Conservation (phyloP, 805 yeast species). For the Zygoascus biomembranicola region DNA sequence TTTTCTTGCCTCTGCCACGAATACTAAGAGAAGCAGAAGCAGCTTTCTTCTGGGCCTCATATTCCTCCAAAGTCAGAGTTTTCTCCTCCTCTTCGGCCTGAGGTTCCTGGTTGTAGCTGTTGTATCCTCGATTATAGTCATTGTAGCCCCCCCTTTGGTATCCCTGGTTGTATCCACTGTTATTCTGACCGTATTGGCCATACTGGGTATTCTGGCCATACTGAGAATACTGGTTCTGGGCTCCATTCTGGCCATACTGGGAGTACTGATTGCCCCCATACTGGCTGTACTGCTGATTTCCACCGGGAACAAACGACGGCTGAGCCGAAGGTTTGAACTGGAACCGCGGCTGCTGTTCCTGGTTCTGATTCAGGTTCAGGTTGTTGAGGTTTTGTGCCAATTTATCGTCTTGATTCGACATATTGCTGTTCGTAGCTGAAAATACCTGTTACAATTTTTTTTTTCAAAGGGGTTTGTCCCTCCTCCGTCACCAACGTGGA, state of each 20-base stretch:
- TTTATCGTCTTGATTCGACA: constrained; percentile 11
- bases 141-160: constrained; percentile 4
- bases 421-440: background rate
- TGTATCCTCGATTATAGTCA: constrained; percentile 4
- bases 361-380: constrained; percentile 21
- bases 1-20: constrained; percentile 2
- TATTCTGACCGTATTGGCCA: constrained; percentile 22
- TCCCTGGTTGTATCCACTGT: constrained; percentile 23
- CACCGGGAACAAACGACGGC: constrained; percentile 1
- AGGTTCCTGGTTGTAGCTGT: constrained; percentile 12
- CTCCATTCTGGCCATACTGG: constrained; percentile 24
- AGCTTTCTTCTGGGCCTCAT: constrained; percentile 33
- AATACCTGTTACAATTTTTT: background rate
- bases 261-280: constrained; percentile 14
- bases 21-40: constrained; percentile 3
- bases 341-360: constrained; percentile 38
- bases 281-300: background rate
- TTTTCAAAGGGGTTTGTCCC: background rate
- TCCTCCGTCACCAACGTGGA: background rate
- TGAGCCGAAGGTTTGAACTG: constrained; percentile 22
- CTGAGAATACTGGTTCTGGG: constrained; percentile 14
- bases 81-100: constrained; percentile 12
- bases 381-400: constrained; percentile 13
- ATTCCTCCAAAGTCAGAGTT: constrained; percentile 76
- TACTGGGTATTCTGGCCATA: constrained; percentile 13